A percentile compares a stretch with the other conserved stretches of the same genome.
Evolutionary conservation across 768 basidiomycete genomes (phyloP).

Genomic region (Amanita molliuscula): DNA sequence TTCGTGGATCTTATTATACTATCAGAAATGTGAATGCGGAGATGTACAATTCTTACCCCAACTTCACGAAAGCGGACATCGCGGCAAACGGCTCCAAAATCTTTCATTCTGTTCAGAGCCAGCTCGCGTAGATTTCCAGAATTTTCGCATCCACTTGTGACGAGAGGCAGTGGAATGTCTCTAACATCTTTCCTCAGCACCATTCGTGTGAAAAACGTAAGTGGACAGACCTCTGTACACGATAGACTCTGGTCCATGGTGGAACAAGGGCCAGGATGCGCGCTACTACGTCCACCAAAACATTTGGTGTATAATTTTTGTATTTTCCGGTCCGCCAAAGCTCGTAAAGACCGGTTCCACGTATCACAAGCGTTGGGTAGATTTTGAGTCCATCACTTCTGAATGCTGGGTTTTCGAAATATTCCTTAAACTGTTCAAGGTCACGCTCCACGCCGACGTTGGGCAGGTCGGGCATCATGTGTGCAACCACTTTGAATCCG

Average conservation of each 20-base stretch:
- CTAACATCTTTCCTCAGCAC: constrained; percentile 71
- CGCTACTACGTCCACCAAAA: constrained; percentile 94
- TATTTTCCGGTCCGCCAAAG: constrained; percentile 95
- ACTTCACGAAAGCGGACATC: constrained; percentile 98
- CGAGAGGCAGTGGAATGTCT: constrained; percentile 94
- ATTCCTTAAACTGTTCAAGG: constrained; percentile 98
- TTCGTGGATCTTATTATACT: constrained; percentile 71
- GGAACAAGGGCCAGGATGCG: constrained; percentile 93
- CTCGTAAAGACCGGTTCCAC: constrained; percentile 93
- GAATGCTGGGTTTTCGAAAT: constrained; percentile 98
- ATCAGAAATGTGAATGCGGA: constrained; percentile 7
- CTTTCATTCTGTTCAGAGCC: constrained; percentile 95
- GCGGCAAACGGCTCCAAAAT: constrained; percentile 95
- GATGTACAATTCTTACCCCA: constrained; percentile 53
- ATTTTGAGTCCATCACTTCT: constrained; percentile 96
- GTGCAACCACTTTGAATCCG: constrained; percentile 98
- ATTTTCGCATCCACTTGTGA: constrained; percentile 96
- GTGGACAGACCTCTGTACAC: constrained; percentile 74
- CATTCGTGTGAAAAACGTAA: background rate
- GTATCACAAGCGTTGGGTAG: constrained; percentile 95
- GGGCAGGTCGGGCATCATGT: constrained; percentile 99
- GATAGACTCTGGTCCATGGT: constrained; percentile 97
- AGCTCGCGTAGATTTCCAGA: constrained; percentile 94
- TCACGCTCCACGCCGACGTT: constrained; percentile 97
- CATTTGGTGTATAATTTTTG: constrained; percentile 99